Evolutionary conservation across 2,329 filamentous ascomycete species (phyloP).

Genomic region (Colletotrichum sp.): DNA sequence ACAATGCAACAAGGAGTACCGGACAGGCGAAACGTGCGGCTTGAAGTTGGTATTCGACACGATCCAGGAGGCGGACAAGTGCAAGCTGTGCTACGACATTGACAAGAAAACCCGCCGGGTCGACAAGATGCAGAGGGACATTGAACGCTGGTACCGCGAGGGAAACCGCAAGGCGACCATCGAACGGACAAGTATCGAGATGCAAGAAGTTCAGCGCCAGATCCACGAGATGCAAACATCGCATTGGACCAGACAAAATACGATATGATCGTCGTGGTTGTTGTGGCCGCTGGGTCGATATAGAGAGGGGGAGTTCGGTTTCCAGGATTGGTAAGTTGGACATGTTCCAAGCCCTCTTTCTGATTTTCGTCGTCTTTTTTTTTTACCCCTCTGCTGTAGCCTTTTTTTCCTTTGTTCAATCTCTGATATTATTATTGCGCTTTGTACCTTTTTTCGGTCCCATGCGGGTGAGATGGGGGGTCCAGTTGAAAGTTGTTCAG

Average conservation of each 20-base stretch:
- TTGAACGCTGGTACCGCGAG: conserved; percentile 79
- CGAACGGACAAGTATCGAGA: conserved; percentile 72
- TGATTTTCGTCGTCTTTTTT: neutral
- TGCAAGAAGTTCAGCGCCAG: conserved; percentile 68
- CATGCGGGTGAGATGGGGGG: neutral
- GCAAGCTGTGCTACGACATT: conserved; percentile 88
- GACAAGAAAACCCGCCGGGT: conserved; percentile 82
- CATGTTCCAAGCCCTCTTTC: neutral
- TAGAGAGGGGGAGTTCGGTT: neutral
- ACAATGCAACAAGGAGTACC: conserved; percentile 93
- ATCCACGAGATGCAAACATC: conserved; percentile 51
- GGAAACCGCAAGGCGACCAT: conserved; percentile 77
- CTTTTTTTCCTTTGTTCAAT: neutral
- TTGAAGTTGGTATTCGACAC: conserved; percentile 88
- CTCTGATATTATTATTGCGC: neutral
- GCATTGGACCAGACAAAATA: conserved; percentile 44
- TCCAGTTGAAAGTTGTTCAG: neutral
- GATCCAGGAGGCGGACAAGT: conserved; percentile 66
- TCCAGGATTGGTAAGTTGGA: conserved; percentile 6
- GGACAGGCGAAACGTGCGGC: conserved; percentile 94
- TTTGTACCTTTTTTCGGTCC: neutral
- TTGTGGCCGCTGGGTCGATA: neutral
- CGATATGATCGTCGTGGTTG: conserved; percentile 21
- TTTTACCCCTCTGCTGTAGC: neutral
- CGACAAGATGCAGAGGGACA: conserved; percentile 75